Evolutionary conservation across 805 yeast species (phyloP), one percentile per base, ranked within the genome.

Genomic region (Zygosaccharomyces kombuchaensis): DNA sequence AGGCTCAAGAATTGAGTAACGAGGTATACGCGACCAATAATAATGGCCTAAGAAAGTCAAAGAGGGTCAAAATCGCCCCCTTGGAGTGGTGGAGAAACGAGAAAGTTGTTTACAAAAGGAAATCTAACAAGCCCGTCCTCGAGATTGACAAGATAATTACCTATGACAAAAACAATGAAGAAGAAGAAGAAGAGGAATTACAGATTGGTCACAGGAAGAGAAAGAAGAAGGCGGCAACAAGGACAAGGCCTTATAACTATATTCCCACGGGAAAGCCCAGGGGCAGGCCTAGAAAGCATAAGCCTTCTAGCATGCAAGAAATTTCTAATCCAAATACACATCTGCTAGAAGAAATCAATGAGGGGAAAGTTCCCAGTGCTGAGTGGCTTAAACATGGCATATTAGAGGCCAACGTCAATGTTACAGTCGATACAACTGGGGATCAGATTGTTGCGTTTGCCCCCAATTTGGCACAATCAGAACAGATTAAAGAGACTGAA

Each of bases 31-130:
- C 43, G 43, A 54, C 50, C 43, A 55, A 39, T 44, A 47, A 46
- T 22, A 55, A 43, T 9, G 77, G 80, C 0, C 57, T 77, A 2
- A 71, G 95, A 51, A 69, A 86, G 52, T 84, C 95, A 0, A 71
- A 74, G 26, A 72, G 96, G 56, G 76, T 78, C 0, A 76, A 77
- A 50, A 74, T 84, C 6, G 77, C 82, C 3, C 91, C 95, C 0
- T 67, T 88, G 51, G 90, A 87, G 2, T 85, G 75, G 60, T 88
- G 96, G 96, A 77, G 85, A 60, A 86, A 85, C 57, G 96, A 88
- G 64, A 71, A 80, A 48, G 76, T 84, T 25, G 76, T 85, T 2
- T 88, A 84, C 57, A 69, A 73, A 34, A 67, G 70, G 40, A 58
- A 53, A 13, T 50, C 60, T 4, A 53, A 54, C n/a, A 65, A 64